Base-by-base conservation (phyloP, 148 eudicot species). In the Fagopyrum tataricum region DNA sequence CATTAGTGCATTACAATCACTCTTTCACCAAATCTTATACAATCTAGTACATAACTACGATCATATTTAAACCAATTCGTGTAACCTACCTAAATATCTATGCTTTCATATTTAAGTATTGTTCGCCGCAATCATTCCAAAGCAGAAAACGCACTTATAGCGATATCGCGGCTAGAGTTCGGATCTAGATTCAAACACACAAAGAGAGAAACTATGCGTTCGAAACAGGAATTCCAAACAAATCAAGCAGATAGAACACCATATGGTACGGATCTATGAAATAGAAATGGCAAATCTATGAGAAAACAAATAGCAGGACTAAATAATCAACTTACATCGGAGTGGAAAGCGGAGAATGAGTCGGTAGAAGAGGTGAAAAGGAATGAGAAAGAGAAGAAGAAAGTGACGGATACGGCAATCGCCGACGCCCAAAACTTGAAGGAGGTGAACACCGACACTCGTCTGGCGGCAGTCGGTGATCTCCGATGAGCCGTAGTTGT, bases 291-390 rank as follows among this genome's bases (percentile, higher is more conserved):
- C 42, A n/a, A 6, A 7, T 6, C 37, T 31, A 31, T 31, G 37
- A 4, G 40, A 52, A 12, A 7, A 5, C 26, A 72, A 12, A 1
- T 8, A 61, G 51, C 44, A 7, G n/a, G 11, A 75, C 18, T 67
- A 37, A 64, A 11, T 44, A 10, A 62, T 12, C 83, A 5, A 21
- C 52, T 62, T 53, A 70, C 72, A 70, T 42, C 26, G 48, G 72
- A 44, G 72, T 18, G 55, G 75, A 72, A 69, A 71, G 72, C 44
- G 82, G 83, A 82, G 44, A 74, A 55, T 20, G 66, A 24, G 52
- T 75, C 4, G 26, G 75, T 68, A 23, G 87, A 77, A 2, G 81
- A 44, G 10, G 81, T 69, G 77, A 73, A 72, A 70, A 75, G 76
- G 46, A 73, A 37, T 31, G 80, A 75, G 73, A 78, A 70, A 9